Conservation (phyloP, 2,329 filamentous ascomycete species). For the Verticillium isaacii region DNA sequence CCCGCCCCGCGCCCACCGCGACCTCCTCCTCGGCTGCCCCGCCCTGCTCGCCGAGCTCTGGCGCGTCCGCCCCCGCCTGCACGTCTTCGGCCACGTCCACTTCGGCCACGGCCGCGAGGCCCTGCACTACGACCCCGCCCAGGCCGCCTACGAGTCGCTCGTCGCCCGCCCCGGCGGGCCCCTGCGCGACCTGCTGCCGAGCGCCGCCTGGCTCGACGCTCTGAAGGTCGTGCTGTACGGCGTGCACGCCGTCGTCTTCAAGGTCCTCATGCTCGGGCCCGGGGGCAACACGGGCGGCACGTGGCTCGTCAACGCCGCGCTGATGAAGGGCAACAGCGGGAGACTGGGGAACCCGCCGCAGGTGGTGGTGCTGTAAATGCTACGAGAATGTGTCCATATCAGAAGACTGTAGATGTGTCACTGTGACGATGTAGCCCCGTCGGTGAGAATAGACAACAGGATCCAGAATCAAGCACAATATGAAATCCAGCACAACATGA, state of each 20-base stretch:
- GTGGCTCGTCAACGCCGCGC: constrained; percentile 52
- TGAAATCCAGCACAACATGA: neutral
- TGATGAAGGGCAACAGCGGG: constrained; percentile 50
- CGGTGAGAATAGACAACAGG: too few relatives aligned
- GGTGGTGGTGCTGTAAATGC: constrained; percentile 28
- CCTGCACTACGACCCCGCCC: constrained; percentile 70
- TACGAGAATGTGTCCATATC: neutral
- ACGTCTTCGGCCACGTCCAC: constrained; percentile 85
- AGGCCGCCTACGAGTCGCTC: constrained; percentile 67
- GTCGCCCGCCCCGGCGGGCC: constrained; percentile 38
- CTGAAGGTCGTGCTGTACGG: constrained; percentile 39
- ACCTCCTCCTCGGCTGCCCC: constrained; percentile 62
- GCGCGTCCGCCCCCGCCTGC: constrained; percentile 68
- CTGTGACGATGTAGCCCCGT: too few relatives aligned
- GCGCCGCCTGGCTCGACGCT: constrained; percentile 41
- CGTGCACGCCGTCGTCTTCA: constrained; percentile 44
- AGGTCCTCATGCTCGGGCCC: constrained; percentile 51
- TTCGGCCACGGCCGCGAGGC: constrained; percentile 65
- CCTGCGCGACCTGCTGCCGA: constrained; percentile 42
- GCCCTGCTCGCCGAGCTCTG: constrained; percentile 67
- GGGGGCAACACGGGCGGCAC: constrained; percentile 40
- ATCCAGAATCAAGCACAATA: neutral
- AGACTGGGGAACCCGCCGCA: constrained; percentile 35
- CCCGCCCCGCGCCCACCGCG: constrained; percentile 59
- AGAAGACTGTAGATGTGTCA: too few relatives aligned